Percentiles rank a stretch among this genome's conserved stretches.
Evolutionary conservation across 2,329 filamentous ascomycete species (phyloP).

Genomic region (Talaromyces sp.): DNA sequence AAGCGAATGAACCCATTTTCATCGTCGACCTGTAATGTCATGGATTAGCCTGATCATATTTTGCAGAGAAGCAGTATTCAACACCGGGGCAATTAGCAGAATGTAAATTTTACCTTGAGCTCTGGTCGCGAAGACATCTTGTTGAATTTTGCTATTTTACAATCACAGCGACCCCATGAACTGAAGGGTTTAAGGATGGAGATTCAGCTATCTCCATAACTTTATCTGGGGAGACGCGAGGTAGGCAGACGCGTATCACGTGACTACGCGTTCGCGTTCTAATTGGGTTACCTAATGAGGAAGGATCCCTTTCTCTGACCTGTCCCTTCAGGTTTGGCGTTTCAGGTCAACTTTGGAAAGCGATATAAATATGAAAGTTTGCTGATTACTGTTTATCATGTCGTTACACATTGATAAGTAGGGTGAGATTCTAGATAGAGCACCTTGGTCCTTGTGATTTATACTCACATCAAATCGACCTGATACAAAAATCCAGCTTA

Average conservation of each 20-base stretch:
- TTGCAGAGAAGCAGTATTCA: neutral
- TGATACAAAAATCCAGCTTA: neutral
- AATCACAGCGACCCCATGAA: slow-evolving; percentile 7
- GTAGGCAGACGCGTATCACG: slow-evolving; percentile 29
- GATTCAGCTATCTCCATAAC: neutral
- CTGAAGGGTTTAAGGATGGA: neutral
- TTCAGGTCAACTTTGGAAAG: neutral
- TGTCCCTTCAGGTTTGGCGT: neutral
- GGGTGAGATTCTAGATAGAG: neutral
- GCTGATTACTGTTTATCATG: neutral
- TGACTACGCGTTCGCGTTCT: slow-evolving; percentile 34
- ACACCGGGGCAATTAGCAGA: slow-evolving; percentile 1
- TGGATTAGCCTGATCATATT: neutral
- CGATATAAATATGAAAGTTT: neutral
- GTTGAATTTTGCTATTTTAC: slow-evolving; percentile 15
- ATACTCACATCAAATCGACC: neutral
- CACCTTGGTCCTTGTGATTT: neutral
- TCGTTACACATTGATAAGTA: neutral
- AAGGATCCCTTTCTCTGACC: slow-evolving; percentile 1
- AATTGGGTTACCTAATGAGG: slow-evolving; percentile 17
- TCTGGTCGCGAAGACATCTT: slow-evolving; percentile 69
- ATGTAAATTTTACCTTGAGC: slow-evolving; percentile 55
- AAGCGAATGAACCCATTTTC: slow-evolving; percentile 95
- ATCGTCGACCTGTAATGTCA: slow-evolving; percentile 70
- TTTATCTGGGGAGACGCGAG: slow-evolving; percentile 25